Base-by-base conservation (phyloP, 106 monocot genomes). In the Alisma plantagoaquatica region DNA sequence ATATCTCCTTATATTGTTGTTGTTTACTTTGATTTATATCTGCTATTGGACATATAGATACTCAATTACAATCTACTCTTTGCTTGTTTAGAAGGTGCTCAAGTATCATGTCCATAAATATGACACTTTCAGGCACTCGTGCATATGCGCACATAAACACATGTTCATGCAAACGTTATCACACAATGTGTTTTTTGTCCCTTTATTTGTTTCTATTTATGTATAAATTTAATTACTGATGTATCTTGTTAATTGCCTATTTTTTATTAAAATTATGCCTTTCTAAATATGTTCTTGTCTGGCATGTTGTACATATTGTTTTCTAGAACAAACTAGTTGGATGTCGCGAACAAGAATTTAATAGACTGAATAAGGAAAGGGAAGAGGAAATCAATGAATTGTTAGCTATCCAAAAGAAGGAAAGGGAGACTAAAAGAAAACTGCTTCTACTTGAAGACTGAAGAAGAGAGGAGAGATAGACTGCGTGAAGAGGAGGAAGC, bases 401-500 rank as follows among this genome's bases (percentile, higher is more conserved):
- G 11, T 58, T 57, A 23, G 65, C 73, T n/a, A 63, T 61, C 51
- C 73, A 74, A 32, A 78, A 62, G 45, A 67, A n/a, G 7, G 89
- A 89, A 17, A 73, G 67, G 29, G 89, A 85, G 43, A 84, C 49
- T 20, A 78, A 67, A 42, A 60, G 80, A 12, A 98, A 98, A 74
- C 62, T 89, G 21, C 72, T 90, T 55, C 68, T 85, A 60, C 53
- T 46, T 98, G 14, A 81, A 62, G 20, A 31, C 73, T 9, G 96
- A 98, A 54, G 85, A 98, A 53, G 76, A 98, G 49, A 78, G 89
- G 27, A 29, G 81, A 25, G 62, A 64, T 44, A 89, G 19, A 53
- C 43, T 73, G 31, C 84, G 56, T 2, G 84, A 89, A 67, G 96
- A 98, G 60, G 96, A 98, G 61, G 88, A 89, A 71, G 70, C 79